Conservation (phyloP, 2,329 filamentous ascomycete genomes). For the Aulographum hederae region DNA sequence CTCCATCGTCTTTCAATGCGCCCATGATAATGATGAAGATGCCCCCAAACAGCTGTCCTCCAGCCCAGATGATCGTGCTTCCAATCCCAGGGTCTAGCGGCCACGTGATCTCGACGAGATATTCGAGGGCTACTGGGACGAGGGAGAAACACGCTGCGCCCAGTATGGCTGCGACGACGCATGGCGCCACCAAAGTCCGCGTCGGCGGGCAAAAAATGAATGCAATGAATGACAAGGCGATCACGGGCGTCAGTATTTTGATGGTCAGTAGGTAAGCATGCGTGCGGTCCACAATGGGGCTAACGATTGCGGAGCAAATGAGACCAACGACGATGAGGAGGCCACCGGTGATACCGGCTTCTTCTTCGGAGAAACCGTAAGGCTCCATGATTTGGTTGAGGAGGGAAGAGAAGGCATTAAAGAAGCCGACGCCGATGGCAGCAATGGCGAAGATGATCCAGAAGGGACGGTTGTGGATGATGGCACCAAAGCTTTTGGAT, state of each 20-base stretch:
- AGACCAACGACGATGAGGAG: slow-evolving; percentile 81
- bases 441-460: slow-evolving; percentile 73
- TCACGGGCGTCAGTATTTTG: slow-evolving; percentile 55
- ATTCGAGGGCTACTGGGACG: slow-evolving; percentile 73
- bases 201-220: slow-evolving; percentile 68
- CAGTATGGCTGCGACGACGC: slow-evolving; percentile 54
- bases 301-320: slow-evolving; percentile 53
- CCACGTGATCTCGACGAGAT: slow-evolving; percentile 70
- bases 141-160: slow-evolving; percentile 67
- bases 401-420: slow-evolving; percentile 79
- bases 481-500: slow-evolving; percentile 28
- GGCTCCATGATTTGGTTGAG: slow-evolving; percentile 81
- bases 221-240: slow-evolving; percentile 53
- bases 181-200: slow-evolving; percentile 44
- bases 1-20: slow-evolving; percentile 38
- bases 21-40: slow-evolving; percentile 72
- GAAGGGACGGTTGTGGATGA: slow-evolving; percentile 45
- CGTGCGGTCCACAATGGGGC: slow-evolving; percentile 68
- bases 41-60: slow-evolving; percentile 70
- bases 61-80: slow-evolving; percentile 67
- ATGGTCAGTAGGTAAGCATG: slow-evolving; percentile 62
- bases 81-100: slow-evolving; percentile 76
- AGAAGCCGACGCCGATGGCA: slow-evolving; percentile 70
- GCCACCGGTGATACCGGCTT: slow-evolving; percentile 79
- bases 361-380: slow-evolving; percentile 65